phyloP scores from a whole-genome alignment of 23 red algal genomes.

The Cyanidium caldarium region DNA sequence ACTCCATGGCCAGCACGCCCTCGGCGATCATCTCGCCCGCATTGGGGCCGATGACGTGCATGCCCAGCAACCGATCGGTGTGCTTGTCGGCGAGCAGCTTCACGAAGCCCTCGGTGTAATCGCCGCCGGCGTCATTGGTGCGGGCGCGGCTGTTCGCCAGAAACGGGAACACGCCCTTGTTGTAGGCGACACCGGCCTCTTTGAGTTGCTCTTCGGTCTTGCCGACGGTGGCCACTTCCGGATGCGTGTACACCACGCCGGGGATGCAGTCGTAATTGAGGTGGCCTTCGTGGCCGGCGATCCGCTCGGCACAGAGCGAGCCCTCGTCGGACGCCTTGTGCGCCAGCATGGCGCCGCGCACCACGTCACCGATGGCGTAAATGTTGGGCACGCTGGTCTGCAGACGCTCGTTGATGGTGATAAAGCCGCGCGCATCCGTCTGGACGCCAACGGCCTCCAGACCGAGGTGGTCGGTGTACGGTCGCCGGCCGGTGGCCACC shows the following conservation, averaged over 20 bases:
- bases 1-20: conserved; percentile 88
- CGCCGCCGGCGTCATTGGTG: conserved; percentile 88
- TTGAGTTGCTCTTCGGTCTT: conserved; percentile 98
- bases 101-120: conserved; percentile 81
- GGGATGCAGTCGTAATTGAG: conserved; percentile 91
- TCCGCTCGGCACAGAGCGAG: conserved; percentile 61
- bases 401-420: conserved; percentile 59
- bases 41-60: conserved; percentile 86
- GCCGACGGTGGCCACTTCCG: conserved; percentile 93
- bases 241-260: conserved; percentile 91
- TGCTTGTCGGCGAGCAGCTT: conserved; percentile 89
- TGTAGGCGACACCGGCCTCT: conserved; percentile 57
- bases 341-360: conserved; percentile 91
- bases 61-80: conserved; percentile 81
- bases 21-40: conserved; percentile 97
- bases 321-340: conserved; percentile 99
- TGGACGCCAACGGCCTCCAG: conserved; percentile 73
- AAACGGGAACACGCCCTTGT: conserved; percentile 93
- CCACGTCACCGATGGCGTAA: conserved; percentile 96
- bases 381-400: conserved; percentile 60
- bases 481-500: conserved; percentile 89
- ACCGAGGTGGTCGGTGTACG: conserved; percentile 59
- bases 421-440: conserved; percentile 44
- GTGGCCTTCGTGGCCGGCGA: conserved; percentile 70
- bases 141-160: conserved; percentile 89